A percentile compares a stretch with the other conserved stretches of the same genome.
phyloP scores from a whole-genome alignment of 176 grass and related monocot genomes.

The Triticum dicoccoides region DNA sequence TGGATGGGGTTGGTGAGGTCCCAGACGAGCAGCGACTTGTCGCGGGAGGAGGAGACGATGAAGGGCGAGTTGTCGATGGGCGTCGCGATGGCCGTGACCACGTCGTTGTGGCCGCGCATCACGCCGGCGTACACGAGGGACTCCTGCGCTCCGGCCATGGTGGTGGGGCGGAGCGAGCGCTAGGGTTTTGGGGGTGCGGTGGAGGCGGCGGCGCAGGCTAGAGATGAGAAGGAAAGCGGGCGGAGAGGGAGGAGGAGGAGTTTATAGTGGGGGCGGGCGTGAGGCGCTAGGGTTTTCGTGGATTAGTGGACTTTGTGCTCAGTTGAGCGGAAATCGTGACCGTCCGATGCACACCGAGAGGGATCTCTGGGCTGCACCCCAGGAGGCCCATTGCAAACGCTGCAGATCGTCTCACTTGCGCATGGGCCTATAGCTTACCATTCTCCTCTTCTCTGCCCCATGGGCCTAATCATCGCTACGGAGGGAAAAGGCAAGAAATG shows the following conservation, averaged over 20 bases:
- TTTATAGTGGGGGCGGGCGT: constrained; percentile 11
- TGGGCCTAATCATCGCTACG: not conserved
- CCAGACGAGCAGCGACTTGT: constrained; percentile 94
- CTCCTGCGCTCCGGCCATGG: constrained; percentile 62
- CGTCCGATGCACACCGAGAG: not conserved
- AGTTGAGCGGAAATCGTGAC: constrained; percentile 5
- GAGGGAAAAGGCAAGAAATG: not conserved
- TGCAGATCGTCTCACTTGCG: not conserved
- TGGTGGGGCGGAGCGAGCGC: not conserved
- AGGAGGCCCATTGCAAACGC: not conserved
- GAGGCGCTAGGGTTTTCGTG: constrained; percentile 36
- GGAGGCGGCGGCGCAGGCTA: constrained; percentile 21
- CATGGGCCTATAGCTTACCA: not conserved
- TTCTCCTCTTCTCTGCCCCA: too few species aligned
- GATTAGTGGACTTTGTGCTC: not conserved
- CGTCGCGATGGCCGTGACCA: constrained; percentile 75
- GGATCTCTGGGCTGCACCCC: not conserved
- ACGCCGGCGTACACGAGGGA: constrained; percentile 65
- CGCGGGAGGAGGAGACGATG: constrained; percentile 91
- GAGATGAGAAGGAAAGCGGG: not conserved
- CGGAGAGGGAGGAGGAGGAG: not conserved
- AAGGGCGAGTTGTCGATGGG: constrained; percentile 75
- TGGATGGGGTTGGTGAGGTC: constrained; percentile 59
- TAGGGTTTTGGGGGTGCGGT: not conserved
- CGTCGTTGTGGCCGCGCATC: constrained; percentile 74